phyloP scores from a whole-genome alignment of 345 rosid genomes.

The Citrus inodora region DNA sequence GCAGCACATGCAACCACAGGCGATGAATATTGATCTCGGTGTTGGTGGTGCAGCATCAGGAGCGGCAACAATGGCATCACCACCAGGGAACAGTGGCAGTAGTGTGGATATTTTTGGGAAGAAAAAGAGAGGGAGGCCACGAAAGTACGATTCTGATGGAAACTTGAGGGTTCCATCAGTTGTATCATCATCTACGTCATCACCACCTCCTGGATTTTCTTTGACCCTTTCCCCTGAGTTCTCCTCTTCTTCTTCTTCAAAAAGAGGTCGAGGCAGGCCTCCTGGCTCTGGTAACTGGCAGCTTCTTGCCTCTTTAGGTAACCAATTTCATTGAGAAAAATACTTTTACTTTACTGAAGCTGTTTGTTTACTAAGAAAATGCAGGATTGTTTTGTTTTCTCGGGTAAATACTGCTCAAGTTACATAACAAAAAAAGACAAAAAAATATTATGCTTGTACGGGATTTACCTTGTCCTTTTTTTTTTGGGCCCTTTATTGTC shows the following conservation, averaged over 20 bases:
- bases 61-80: background rate
- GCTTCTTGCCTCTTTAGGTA: constrained; percentile 64
- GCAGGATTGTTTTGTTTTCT: too few species aligned
- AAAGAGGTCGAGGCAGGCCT: constrained; percentile 53
- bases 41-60: background rate
- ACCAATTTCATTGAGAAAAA: background rate
- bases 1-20: constrained; percentile 7
- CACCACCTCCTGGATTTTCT: constrained; percentile 33
- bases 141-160: constrained; percentile 42
- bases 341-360: background rate
- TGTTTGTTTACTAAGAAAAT: background rate
- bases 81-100: constrained; percentile 2
- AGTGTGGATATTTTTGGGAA: constrained; percentile 25
- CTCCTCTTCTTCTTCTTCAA: constrained; percentile 19
- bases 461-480: background rate
- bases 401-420: background rate
- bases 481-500: constrained; percentile 10
- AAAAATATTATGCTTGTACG: background rate
- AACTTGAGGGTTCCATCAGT: constrained; percentile 27
- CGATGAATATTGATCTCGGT: background rate
- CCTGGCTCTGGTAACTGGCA: constrained; percentile 57
- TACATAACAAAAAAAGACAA: background rate
- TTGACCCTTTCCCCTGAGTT: constrained; percentile 31
- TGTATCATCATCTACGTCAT: constrained; percentile 3
- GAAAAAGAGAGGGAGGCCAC: constrained; percentile 55